A percentile compares a stretch with the other conserved stretches of the same genome.
phyloP scores from a whole-genome alignment of 768 basidiomycete species.

The Amanita pallidorosea region DNA sequence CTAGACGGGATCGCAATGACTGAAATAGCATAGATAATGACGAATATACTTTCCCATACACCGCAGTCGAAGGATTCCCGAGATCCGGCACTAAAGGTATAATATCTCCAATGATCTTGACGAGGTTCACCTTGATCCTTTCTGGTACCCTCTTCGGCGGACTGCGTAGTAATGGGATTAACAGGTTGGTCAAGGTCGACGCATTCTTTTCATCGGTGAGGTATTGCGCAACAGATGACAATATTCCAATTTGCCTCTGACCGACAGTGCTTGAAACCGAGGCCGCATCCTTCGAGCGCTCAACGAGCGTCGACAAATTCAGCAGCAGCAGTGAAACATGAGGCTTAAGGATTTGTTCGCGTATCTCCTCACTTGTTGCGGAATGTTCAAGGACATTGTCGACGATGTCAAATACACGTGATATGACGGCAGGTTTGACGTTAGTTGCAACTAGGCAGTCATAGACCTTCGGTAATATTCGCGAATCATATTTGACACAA shows the following conservation, averaged over 20 bases:
- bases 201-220: slow-evolving; percentile 65
- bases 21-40: slow-evolving; percentile 74
- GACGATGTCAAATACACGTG: slow-evolving; percentile 76
- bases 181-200: slow-evolving; percentile 54
- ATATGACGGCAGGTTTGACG: slow-evolving; percentile 80
- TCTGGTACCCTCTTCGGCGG: slow-evolving; percentile 72
- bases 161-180: slow-evolving; percentile 72
- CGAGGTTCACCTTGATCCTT: slow-evolving; percentile 73
- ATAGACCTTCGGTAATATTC: slow-evolving; percentile 68
- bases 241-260: slow-evolving; percentile 72
- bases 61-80: slow-evolving; percentile 26
- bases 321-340: slow-evolving; percentile 61
- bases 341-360: slow-evolving; percentile 50
- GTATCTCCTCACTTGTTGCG: slow-evolving; percentile 35
- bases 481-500: slow-evolving; percentile 59
- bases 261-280: slow-evolving; percentile 51
- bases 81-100: slow-evolving; percentile 62
- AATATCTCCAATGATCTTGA: slow-evolving; percentile 58
- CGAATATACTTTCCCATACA: slow-evolving; percentile 45
- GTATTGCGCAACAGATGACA: slow-evolving; percentile 72
- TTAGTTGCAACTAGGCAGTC: slow-evolving; percentile 71
- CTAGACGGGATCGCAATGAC: slow-evolving; percentile 56
- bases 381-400: slow-evolving; percentile 56
- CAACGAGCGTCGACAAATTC: slow-evolving; percentile 61
- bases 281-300: slow-evolving; percentile 42